Base-by-base conservation (phyloP, 2,329 filamentous ascomycete species). In the Cercospora zeae-maydis region DNA sequence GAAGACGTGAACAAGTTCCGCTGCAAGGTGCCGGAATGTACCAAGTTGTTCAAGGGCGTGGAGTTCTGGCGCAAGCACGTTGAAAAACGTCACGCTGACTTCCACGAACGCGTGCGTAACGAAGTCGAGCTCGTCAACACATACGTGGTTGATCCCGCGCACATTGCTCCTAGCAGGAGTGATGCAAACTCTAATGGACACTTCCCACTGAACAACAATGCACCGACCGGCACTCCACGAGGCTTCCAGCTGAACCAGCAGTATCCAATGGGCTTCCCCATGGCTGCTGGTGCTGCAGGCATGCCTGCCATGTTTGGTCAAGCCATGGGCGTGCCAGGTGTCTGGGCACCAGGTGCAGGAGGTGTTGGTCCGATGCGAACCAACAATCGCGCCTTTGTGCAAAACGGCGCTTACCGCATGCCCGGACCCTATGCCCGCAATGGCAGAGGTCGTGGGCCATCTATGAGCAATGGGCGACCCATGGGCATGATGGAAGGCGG, bases 11-110 rank as follows among this genome's bases (percentile, higher is more conserved):
- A 93, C 72, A 98, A 98, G 75, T 99, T 89, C 83, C 87, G 96
- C 64, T 99, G 95, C 83, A 96, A 95, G 76, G 93, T 96, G 3
- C 93, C 93, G 1, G 93, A 97, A 39, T 99, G 95, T 78, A 89
- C 90, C 10, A 99, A 99, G 78, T 81, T 99, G 7, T 99, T 99
- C 83, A 98, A 98, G 77, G 95, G 95, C 63, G 90, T 96, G 47
- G 87, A 93, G 71, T 99, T 99, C 76, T 99, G 96, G 93, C 88
- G 88, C 73, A 99, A 99, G 81, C 95, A 99, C 72, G 88, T 98
- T 14, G 93, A 98, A 78, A 99, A 99, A 80, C 88, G 96, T 62
- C 95, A 99, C 75, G 76, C 85, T 0, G 93, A 98, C 59, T 99
- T 93, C 90, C 84, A 90, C 49, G 88, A 93, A 34, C 84, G 81